Base-by-base conservation (phyloP, 257 asterid species). In the Nicotiana tomentosiformis region DNA sequence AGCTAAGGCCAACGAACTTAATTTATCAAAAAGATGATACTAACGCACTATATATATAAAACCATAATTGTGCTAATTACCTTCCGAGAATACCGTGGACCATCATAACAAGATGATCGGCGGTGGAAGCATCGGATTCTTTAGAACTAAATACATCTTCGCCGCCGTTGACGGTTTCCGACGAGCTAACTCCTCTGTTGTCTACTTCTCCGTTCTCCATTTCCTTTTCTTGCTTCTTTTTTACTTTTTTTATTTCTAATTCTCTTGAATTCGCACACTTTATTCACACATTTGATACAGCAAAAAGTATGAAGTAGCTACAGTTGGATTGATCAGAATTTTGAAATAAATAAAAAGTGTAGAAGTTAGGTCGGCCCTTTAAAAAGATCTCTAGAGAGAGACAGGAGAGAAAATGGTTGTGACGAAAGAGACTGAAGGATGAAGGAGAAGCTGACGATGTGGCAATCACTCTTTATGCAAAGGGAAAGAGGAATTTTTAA, bases 1-100 rank as follows among this genome's bases (percentile, higher is more conserved):
- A 49, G n/a, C 6, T 43, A 43, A 66, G 64, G 72, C 64, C 64
- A 23, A 61, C 26, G 30, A 39, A n/a, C 26, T 17, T 15, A 10
- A 43, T 55, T 60, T 14, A 8, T 61, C 35, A 43, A 20, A 78
- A 55, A 78, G 33, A 78, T 57, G 30, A 55, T 17, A 39, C 14
- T 35, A 35, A n/a, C 32, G 57, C 57, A 9, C 33, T 37, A n/a
- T 26, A 64, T 11, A 62, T 16, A 69, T 60, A 39, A 29, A 29
- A 30, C 14, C 8, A 43, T 51, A 55, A 18, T 81, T 58, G 51
- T 23, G 78, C 12, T 43, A 49, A 18, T 23, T 88, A 96, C 99
- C 99, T 96, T 82, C 99, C 99, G 5, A 96, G 97, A 86, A 96
- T 96, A 68, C 99, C 99, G 78, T 96, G 99, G 60, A 96, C 97